A percentile compares a stretch with the other conserved stretches of the same genome.
Conservation (phyloP, 768 basidiomycete species). For the Mycena galericulata region DNA sequence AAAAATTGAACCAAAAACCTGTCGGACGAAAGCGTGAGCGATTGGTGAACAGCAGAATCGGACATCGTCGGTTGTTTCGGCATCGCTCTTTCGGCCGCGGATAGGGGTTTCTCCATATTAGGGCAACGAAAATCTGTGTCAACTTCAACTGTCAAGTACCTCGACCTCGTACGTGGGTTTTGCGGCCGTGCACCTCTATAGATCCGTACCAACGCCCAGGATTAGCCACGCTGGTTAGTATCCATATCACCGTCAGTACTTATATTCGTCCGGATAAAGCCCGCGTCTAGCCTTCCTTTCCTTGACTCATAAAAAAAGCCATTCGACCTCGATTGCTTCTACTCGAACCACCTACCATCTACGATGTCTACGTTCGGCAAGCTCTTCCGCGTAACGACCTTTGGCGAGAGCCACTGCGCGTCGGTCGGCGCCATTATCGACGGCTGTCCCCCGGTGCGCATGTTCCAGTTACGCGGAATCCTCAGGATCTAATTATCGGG, state of each 20-base stretch:
- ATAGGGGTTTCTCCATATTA: conserved; percentile 9
- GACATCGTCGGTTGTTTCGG: background rate
- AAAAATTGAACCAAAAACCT: too few relatives aligned
- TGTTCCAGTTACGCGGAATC: conserved; percentile 37
- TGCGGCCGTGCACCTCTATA: background rate
- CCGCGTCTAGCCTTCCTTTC: background rate
- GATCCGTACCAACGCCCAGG: conserved; percentile 5
- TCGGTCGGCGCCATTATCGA: conserved; percentile 98
- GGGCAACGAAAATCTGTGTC: too few relatives aligned
- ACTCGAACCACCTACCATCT: too few relatives aligned
- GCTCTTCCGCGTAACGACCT: conserved; percentile 95
- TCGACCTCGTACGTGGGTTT: conserved; percentile 22
- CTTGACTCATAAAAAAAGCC: background rate
- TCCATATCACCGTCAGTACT: background rate
- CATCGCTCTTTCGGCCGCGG: background rate
- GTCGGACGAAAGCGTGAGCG: too few relatives aligned
- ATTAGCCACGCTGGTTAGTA: background rate
- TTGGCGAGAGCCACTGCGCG: conserved; percentile 97
- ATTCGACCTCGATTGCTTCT: too few relatives aligned
- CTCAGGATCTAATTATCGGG: background rate
- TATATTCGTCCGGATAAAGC: background rate
- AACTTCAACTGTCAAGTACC: background rate
- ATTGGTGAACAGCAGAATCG: background rate
- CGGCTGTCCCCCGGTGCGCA: conserved; percentile 90
- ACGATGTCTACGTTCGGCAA: conserved; percentile 95